Evolutionary conservation across 305 asterid species (phyloP).

Genomic region (Nicotiana rustica): DNA sequence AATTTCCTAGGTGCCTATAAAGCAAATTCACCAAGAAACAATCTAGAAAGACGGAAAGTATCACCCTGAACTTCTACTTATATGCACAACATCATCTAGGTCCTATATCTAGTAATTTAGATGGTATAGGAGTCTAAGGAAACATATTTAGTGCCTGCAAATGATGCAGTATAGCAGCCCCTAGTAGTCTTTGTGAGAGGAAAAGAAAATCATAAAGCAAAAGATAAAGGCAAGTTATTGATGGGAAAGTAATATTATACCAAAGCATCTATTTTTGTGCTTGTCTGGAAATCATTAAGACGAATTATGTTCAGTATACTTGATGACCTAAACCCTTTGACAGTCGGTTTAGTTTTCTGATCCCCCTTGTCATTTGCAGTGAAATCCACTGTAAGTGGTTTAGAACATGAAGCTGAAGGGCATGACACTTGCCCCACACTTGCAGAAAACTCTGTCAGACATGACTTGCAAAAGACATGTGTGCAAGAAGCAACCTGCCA

Average conservation of each 20-base stretch:
- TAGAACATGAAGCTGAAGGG: slow-evolving; percentile 71
- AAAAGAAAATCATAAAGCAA: not conserved
- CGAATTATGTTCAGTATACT: slow-evolving; percentile 87
- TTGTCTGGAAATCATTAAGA: slow-evolving; percentile 80
- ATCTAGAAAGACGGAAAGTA: slow-evolving; percentile 20
- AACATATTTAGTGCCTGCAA: not conserved
- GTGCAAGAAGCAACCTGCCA: slow-evolving; percentile 79
- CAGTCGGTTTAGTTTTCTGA: slow-evolving; percentile 57
- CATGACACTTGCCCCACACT: slow-evolving; percentile 73
- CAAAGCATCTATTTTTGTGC: slow-evolving; percentile 97
- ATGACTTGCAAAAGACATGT: slow-evolving; percentile 86
- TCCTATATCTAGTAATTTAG: not conserved
- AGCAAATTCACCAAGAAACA: slow-evolving; percentile 11
- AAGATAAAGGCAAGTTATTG: not conserved
- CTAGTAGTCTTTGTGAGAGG: not conserved
- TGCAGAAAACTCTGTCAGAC: slow-evolving; percentile 76
- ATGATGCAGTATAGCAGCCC: not conserved
- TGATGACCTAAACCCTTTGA: slow-evolving; percentile 81
- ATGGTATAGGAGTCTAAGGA: slow-evolving; percentile 1
- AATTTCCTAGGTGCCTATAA: slow-evolving; percentile 25
- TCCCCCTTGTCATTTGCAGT: slow-evolving; percentile 55
- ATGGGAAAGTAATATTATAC: slow-evolving; percentile 44
- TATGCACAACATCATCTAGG: not conserved
- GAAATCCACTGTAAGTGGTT: slow-evolving; percentile 88
- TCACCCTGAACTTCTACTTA: not conserved